These are phyloP conservation scores for Citrus unshiu DNA, from an alignment of 345 rosid species.

Conservation along the genomic window DNA sequence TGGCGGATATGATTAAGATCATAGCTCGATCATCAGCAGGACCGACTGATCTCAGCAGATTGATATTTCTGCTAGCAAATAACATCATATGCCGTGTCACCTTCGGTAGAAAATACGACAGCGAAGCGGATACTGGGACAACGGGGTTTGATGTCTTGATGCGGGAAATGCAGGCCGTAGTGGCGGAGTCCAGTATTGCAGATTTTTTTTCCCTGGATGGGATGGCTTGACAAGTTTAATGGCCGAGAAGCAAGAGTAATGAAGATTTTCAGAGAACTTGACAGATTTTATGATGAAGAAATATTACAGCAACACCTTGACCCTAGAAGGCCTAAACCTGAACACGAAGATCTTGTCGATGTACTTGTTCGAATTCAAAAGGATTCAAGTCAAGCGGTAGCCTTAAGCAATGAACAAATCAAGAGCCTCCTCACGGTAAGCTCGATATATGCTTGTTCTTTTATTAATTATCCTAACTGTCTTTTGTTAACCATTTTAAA, in stretches of 20 bases:
- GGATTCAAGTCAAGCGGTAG: constrained; percentile 9
- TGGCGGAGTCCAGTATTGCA: constrained; percentile 25
- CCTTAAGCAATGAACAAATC: constrained; percentile 17
- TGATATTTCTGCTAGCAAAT: constrained; percentile 15
- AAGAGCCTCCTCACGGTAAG: constrained; percentile 26
- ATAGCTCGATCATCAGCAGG: constrained; percentile 9
- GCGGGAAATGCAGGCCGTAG: constrained; percentile 15
- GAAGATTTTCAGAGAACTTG: constrained; percentile 29
- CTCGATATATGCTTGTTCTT: no score
- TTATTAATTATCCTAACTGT: no score
- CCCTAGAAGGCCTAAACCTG: constrained; percentile 15
- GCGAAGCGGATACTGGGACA: neutral
- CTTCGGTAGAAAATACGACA: constrained; percentile 27
- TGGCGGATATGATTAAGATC: constrained; percentile 15
- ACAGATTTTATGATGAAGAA: constrained; percentile 23
- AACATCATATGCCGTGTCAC: constrained; percentile 30
- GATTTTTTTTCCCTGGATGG: constrained; percentile 41
- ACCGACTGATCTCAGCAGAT: constrained; percentile 25
- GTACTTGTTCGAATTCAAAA: constrained; percentile 24
- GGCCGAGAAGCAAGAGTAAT: constrained; percentile 25
- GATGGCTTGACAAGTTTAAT: constrained; percentile 36
- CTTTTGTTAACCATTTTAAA: no score
- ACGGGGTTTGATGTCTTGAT: constrained; percentile 21
- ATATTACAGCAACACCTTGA: constrained; percentile 30
- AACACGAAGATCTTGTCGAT: constrained; percentile 34